Base-by-base conservation (phyloP, 2,329 filamentous ascomycete genomes). In the Ophiocordyceps camponoti-saundersi region DNA sequence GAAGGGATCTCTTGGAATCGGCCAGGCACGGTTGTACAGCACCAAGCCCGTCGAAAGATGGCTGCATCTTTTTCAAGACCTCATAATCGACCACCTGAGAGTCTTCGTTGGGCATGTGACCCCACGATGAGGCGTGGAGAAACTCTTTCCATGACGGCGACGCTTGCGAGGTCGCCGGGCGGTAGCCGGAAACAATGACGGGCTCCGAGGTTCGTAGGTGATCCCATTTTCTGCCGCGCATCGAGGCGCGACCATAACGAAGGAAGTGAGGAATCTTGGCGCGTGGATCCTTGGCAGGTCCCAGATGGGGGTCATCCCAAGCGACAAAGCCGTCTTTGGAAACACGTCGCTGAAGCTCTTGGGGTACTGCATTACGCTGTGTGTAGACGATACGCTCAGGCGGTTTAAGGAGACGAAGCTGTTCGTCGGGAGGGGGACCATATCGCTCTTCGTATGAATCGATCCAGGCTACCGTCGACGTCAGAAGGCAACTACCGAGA, bases 151-250 rank as follows among this genome's bases (percentile, higher is more conserved):
- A 79, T 26, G 65, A 64, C 21, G 66, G 58, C 48, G 65, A 63
- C 13, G 70, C 61, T 41, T 66, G 64, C 44, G 62, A 57, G 34
- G 63, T 57, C 5, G 64, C 57, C 13, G 67, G 64, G 48, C 61
- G 61, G 51, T 71, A 68, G 40, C 66, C 65, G 22, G 73, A 64
- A 44, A 78, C 71, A 51, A 79, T 77, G 51, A 79, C 73, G 4
- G 75, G 75, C 49, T 79, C 75, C 32, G 71, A 66, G 3, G 72
- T 71, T 46, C 75, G 71, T 46, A 79, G 58, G 54, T 79, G 73
- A 53, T 79, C 75, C 74, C 75, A 79, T 61, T 70, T 70, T 49
- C 73, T 67, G 3, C 73, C 73, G 44, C 58, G 60, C 52, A 55
- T 59, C 22, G 63, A 63, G 58, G 69, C 58, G 59, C 68, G 68